These are phyloP conservation scores for Zalaria sp. DNA, from an alignment of 2,329 filamentous ascomycete species.

Conservation along the genomic window DNA sequence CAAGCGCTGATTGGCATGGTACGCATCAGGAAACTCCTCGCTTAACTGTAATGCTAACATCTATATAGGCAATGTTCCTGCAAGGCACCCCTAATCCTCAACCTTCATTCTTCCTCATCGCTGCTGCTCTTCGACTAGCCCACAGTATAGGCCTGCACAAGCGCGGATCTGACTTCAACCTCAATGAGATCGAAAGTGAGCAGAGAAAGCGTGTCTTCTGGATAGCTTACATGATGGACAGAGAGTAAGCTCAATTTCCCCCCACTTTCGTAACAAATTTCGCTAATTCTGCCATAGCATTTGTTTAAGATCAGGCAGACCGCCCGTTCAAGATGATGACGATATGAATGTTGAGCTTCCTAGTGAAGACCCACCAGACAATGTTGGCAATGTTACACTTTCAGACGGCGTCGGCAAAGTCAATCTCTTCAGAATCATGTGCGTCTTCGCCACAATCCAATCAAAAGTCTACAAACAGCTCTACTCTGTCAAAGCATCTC, in stretches of 20 bases:
- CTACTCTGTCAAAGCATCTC: slow-evolving; percentile 84
- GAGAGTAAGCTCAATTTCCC: slow-evolving; percentile 35
- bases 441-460: slow-evolving; percentile 80
- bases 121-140: slow-evolving; percentile 76
- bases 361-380: slow-evolving; percentile 77
- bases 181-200: slow-evolving; percentile 88
- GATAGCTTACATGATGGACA: slow-evolving; percentile 63
- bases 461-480: slow-evolving; percentile 86
- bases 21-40: slow-evolving; percentile 10
- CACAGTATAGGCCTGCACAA: slow-evolving; percentile 96
- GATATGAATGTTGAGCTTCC: slow-evolving; percentile 95
- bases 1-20: slow-evolving; percentile 87
- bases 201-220: slow-evolving; percentile 70
- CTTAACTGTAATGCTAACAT: slow-evolving; percentile 6
- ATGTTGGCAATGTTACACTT: slow-evolving; percentile 86
- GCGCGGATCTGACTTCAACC: slow-evolving; percentile 77
- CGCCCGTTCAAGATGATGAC: slow-evolving; percentile 60
- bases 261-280: background rate
- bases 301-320: slow-evolving; percentile 56
- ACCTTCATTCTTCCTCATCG: slow-evolving; percentile 79
- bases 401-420: slow-evolving; percentile 82
- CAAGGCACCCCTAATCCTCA: slow-evolving; percentile 95
- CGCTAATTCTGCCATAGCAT: slow-evolving; percentile 30
- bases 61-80: slow-evolving; percentile 61
- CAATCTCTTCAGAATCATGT: slow-evolving; percentile 89